Base-by-base conservation (phyloP, 2,329 filamentous ascomycete species). In the Sphaceloma murrayae region DNA sequence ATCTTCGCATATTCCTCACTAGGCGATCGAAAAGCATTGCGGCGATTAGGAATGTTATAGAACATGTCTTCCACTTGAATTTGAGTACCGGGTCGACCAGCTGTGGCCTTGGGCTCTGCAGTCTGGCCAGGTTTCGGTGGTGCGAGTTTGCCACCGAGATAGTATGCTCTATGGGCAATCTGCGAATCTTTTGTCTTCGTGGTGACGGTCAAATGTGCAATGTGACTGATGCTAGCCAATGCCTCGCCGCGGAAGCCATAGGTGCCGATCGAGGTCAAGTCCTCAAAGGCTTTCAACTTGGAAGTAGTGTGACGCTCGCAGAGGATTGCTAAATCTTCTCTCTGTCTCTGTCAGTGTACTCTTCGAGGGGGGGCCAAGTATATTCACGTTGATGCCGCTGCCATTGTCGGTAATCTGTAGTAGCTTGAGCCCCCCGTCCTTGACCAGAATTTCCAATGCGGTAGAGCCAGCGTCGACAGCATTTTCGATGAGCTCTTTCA, bases 211-310 rank as follows among this genome's bases (percentile, higher is more conserved):
- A 98, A 72, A 67, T 98, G 93, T 24, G 93, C 89, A 55, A 98
- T 95, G 60, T 98, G 91, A 58, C 89, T 96, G 61, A 98, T 98
- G 64, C 91, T 96, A 10, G 91, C 91, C 45, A 98, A 67, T 3
- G 91, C 91, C 64, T 98, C 91, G 45, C 91, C 91, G 43, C 91
- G 82, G 58, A 98, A 98, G n/a, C 91, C 91, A 62, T 98, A 98
- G 1, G 91, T 96, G 40, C 80, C 81, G 52, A 98, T 96, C 3
- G 80, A 84, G 30, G 78, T 78, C 36, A 98, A 70, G 60, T 98
- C 91, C 61, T 96, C 89, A 53, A 98, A 98, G 4, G 78, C 77
- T 54, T 91, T 87, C 47, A 98, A 73, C 61, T 98, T 98, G 9
- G 89, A 96, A 0, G 91, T 98, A 7, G 91, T 98, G 60, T 95